These are phyloP conservation scores for Chaetomium strumarium DNA, from an alignment of 2,329 filamentous ascomycete genomes.

Conservation along the genomic window DNA sequence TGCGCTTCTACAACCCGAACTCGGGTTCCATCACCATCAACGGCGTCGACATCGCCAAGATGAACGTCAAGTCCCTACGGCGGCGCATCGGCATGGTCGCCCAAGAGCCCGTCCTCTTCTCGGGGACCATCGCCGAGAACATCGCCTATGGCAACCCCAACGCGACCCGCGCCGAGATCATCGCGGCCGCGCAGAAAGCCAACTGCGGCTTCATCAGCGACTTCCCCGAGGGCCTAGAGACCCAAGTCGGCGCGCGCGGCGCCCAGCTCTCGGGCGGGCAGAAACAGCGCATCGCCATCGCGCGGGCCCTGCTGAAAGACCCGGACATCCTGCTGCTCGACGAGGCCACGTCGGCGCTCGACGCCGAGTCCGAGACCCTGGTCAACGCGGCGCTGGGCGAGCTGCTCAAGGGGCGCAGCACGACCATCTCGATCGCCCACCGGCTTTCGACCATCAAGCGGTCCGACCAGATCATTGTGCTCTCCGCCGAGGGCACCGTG, in stretches of 20 bases:
- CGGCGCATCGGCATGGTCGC: slow-evolving; percentile 91
- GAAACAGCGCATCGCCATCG: slow-evolving; percentile 97
- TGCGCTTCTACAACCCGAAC: slow-evolving; percentile 86
- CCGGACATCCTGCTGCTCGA: slow-evolving; percentile 96
- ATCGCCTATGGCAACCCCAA: slow-evolving; percentile 84
- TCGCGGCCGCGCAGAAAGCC: slow-evolving; percentile 79
- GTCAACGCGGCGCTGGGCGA: slow-evolving; percentile 84
- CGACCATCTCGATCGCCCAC: slow-evolving; percentile 96
- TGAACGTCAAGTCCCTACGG: slow-evolving; percentile 91
- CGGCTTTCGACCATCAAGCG: slow-evolving; percentile 94
- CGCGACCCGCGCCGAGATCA: slow-evolving; percentile 73
- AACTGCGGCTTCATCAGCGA: slow-evolving; percentile 97
- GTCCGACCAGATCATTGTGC: slow-evolving; percentile 88
- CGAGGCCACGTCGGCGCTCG: slow-evolving; percentile 90
- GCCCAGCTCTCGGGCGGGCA: slow-evolving; percentile 93
- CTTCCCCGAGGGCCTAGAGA: slow-evolving; percentile 92
- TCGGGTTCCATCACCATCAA: slow-evolving; percentile 74
- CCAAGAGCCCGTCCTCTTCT: slow-evolving; percentile 91
- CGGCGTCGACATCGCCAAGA: slow-evolving; percentile 70
- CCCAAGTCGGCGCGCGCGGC: slow-evolving; percentile 83
- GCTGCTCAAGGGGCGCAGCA: slow-evolving; percentile 80
- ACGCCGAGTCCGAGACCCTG: slow-evolving; percentile 93
- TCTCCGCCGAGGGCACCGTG: slow-evolving; percentile 78
- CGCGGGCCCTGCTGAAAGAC: slow-evolving; percentile 86
- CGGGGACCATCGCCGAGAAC: slow-evolving; percentile 77